A percentile compares a stretch with the other conserved stretches of the same genome.
Conservation (phyloP, 345 rosid species). For the Mercurialis annua region DNA sequence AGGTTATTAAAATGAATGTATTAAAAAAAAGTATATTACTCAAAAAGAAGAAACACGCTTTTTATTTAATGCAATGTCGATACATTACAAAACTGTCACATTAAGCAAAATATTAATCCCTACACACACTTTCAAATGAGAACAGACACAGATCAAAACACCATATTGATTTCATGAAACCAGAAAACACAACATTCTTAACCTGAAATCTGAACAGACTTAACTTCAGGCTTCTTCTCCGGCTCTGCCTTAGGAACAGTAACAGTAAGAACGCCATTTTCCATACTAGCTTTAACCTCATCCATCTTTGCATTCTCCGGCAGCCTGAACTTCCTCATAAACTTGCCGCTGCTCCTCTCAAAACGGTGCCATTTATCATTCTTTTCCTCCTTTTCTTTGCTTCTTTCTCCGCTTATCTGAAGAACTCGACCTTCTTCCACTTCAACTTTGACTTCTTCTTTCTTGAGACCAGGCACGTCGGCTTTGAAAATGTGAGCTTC, state of each 20-base stretch:
- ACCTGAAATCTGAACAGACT: conserved; percentile 22
- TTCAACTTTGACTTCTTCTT: conserved; percentile 26
- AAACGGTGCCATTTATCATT: conserved; percentile 22
- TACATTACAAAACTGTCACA: too few relatives aligned
- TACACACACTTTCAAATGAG: too few relatives aligned
- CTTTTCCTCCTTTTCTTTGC: conserved; percentile 22
- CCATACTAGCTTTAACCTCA: conserved; percentile 24
- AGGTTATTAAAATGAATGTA: too few relatives aligned
- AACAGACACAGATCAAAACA: too few relatives aligned
- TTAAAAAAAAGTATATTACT: too few relatives aligned
- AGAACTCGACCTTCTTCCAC: conserved; percentile 27
- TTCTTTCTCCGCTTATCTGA: conserved; percentile 29
- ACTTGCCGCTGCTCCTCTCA: conserved; percentile 21
- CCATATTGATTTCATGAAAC: too few relatives aligned
- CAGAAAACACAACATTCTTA: not conserved
- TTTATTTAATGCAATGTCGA: too few relatives aligned
- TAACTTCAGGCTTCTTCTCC: conserved; percentile 18
- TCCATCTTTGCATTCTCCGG: conserved; percentile 25
- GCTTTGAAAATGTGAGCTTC: conserved; percentile 30
- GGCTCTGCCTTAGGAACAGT: conserved; percentile 22
- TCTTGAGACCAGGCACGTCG: conserved; percentile 23
- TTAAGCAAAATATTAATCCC: too few relatives aligned
- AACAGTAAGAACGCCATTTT: conserved; percentile 26
- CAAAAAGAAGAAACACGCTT: too few relatives aligned
- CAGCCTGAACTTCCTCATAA: conserved; percentile 19